Evolutionary conservation across 305 asterid species (phyloP).

Genomic region (Fraxinus baroniana): DNA sequence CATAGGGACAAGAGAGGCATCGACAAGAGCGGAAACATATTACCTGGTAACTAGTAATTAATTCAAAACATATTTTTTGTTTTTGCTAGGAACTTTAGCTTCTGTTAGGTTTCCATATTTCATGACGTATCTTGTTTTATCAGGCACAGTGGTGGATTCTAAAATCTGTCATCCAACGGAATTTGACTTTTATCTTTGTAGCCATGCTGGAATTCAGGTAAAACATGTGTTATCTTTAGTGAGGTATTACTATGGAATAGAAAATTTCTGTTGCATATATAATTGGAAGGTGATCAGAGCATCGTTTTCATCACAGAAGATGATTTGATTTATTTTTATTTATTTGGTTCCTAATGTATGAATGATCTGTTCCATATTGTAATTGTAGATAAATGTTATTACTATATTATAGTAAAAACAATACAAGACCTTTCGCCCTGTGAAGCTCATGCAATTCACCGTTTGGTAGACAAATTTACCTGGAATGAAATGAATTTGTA

Average conservation of each 20-base stretch:
- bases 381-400: too few species aligned
- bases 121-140: slow-evolving; percentile 12
- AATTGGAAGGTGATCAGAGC: not conserved
- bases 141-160: slow-evolving; percentile 95
- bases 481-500: not conserved
- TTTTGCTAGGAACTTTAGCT: not conserved
- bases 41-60: slow-evolving; percentile 61
- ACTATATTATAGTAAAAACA: not conserved
- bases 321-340: not conserved
- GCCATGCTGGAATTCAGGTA: slow-evolving; percentile 99
- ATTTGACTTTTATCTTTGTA: slow-evolving; percentile 92
- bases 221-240: not conserved
- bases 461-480: not conserved
- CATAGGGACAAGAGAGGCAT: slow-evolving; percentile 86
- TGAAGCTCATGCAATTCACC: not conserved
- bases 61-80: not conserved
- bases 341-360: not conserved
- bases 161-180: slow-evolving; percentile 98
- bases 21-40: slow-evolving; percentile 87
- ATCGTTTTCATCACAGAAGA: not conserved
- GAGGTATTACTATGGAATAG: not conserved
- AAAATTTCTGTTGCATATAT: not conserved
- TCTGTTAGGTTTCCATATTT: not conserved
- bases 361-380: too few species aligned
- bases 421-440: not conserved